A percentile compares a stretch with the other conserved stretches of the same genome.
These are phyloP conservation scores for Raphanus hybrid DNA, from an alignment of 441 rosid species.

Conservation along the genomic window DNA sequence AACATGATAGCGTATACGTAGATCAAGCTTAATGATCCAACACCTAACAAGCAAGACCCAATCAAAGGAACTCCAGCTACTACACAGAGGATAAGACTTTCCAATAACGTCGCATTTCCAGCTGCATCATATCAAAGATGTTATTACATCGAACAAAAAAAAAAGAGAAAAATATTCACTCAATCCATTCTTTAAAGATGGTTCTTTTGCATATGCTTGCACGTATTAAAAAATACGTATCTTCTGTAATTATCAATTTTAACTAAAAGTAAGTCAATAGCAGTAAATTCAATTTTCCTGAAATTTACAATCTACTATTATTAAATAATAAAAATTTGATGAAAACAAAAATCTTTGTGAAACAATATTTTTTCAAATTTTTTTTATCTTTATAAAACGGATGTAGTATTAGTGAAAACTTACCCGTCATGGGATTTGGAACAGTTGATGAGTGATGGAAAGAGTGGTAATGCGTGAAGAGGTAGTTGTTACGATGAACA, in stretches of 20 bases:
- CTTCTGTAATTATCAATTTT: no score
- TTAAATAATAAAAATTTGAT: no score
- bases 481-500: slow-evolving; percentile 55
- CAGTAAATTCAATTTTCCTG: neutral
- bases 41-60: slow-evolving; percentile 62
- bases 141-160: slow-evolving; percentile 7
- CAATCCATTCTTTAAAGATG: neutral
- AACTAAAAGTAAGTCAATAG: neutral
- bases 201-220: neutral
- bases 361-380: no score
- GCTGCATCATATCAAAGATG: slow-evolving; percentile 49
- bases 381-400: no score
- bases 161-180: neutral
- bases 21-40: slow-evolving; percentile 62
- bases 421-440: slow-evolving; percentile 41
- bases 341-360: no score
- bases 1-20: slow-evolving; percentile 64
- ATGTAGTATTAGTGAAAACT: no score
- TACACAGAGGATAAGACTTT: slow-evolving; percentile 56
- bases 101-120: slow-evolving; percentile 68
- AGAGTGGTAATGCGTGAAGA: slow-evolving; percentile 74
- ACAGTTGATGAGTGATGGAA: slow-evolving; percentile 83
- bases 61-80: slow-evolving; percentile 71
- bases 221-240: neutral
- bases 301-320: no score